A percentile compares a stretch with the other conserved stretches of the same genome.
Evolutionary conservation across 164 flowering plant genomes (phyloP).

Genomic region (Amborella trichopoda): DNA sequence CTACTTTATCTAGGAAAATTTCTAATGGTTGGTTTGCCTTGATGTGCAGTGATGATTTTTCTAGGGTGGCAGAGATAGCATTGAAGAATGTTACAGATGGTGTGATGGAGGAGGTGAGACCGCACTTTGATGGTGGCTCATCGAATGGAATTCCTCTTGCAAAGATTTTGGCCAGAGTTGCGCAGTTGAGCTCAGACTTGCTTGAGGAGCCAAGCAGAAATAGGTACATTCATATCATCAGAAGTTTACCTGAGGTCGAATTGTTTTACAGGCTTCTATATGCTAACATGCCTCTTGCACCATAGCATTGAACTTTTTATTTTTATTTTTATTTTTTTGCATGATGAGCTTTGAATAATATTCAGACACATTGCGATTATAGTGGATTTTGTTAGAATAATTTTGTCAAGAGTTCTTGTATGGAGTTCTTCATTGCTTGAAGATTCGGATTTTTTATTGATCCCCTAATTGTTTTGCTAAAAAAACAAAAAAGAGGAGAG

Average conservation of each 20-base stretch:
- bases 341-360: no score
- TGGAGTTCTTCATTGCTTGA: no score
- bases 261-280: constrained; percentile 75
- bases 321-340: no score
- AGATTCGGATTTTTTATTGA: no score
- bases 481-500: no score
- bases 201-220: constrained; percentile 52
- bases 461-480: no score
- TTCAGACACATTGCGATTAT: no score
- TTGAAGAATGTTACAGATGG: constrained; percentile 37
- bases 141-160: constrained; percentile 51
- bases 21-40: no score
- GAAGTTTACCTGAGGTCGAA: constrained; percentile 54
- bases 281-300: constrained; percentile 32
- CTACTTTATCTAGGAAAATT: no score
- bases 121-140: constrained; percentile 20
- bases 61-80: constrained; percentile 40
- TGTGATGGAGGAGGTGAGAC: constrained; percentile 35
- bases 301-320: constrained; percentile 3
- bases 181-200: constrained; percentile 33
- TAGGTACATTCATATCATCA: constrained; percentile 36
- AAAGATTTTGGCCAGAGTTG: constrained; percentile 52
- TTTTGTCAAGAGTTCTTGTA: no score
- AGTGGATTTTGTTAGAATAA: no score
- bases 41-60: constrained; percentile 67